Conservation (phyloP, 768 basidiomycete species). For the Panaeolus cyanescens region DNA sequence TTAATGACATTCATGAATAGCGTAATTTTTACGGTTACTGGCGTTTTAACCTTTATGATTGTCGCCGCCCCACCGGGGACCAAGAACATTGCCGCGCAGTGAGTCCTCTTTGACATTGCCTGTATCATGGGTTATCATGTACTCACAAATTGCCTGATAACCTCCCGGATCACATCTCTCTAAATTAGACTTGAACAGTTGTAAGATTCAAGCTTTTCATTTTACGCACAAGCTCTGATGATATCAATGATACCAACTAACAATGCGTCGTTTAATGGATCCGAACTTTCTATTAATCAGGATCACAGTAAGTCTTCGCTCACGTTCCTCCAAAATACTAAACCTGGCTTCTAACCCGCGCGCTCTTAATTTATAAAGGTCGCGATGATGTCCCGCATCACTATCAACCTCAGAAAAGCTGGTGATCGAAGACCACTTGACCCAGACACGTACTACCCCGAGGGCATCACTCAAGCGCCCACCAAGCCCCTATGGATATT, state of each 20-base stretch:
- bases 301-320: slow-evolving; percentile 12
- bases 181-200: slow-evolving; percentile 27
- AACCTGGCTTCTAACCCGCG: background rate
- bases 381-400: slow-evolving; percentile 71
- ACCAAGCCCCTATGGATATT: background rate
- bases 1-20: slow-evolving; percentile 20
- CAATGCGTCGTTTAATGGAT: background rate
- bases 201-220: slow-evolving; percentile 25
- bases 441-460: slow-evolving; percentile 2
- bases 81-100: slow-evolving; percentile 52
- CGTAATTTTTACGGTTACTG: slow-evolving; percentile 45
- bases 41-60: slow-evolving; percentile 49
- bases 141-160: background rate
- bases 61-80: slow-evolving; percentile 42
- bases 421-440: slow-evolving; percentile 13
- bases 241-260: background rate
- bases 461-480: background rate
- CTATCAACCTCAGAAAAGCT: slow-evolving; percentile 55
- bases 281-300: background rate
- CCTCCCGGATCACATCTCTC: slow-evolving; percentile 24
- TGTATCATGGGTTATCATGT: background rate
- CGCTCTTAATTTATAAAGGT: slow-evolving; percentile 27
- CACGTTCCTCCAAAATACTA: background rate
- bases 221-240: background rate
- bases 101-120: slow-evolving; percentile 16